Conservation (phyloP, 768 basidiomycete species). For the Lactarius vividus region DNA sequence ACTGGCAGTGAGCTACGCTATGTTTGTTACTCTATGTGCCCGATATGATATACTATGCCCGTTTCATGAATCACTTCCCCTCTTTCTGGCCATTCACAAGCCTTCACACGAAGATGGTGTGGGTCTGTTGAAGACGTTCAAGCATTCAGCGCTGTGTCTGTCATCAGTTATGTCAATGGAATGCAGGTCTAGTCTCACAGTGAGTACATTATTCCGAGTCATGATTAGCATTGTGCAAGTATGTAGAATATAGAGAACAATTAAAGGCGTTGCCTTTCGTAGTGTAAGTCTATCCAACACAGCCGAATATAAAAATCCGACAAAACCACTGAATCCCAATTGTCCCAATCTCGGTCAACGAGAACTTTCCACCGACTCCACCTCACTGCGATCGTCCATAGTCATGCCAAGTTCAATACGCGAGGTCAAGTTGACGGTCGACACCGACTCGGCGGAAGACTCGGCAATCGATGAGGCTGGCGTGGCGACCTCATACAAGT, state of each 20-base stretch:
- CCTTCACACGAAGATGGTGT: neutral
- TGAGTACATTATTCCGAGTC: neutral
- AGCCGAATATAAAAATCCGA: neutral
- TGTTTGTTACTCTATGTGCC: conserved; percentile 14
- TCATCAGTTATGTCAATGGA: neutral
- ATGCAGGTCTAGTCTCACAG: too few relatives aligned
- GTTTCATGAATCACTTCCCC: conserved; percentile 13
- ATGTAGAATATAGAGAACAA: neutral
- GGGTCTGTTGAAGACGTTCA: neutral
- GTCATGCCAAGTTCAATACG: conserved; percentile 16
- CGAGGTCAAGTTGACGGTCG: conserved; percentile 30
- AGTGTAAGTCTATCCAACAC: neutral
- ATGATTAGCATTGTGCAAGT: neutral
- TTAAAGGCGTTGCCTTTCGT: neutral
- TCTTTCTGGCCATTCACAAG: neutral
- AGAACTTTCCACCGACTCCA: neutral
- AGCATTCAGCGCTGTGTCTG: neutral
- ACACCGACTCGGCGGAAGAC: conserved; percentile 11
- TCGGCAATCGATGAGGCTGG: neutral
- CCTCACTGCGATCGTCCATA: neutral
- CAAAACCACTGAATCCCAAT: neutral
- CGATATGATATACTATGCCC: conserved; percentile 15
- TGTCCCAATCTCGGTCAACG: neutral
- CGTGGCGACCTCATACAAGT: conserved; percentile 44
- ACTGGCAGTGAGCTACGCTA: neutral